Percentiles rank a stretch among this genome's conserved stretches.
Evolutionary conservation across 805 yeast genomes (phyloP).

Genomic region (Vanderwaltozyma yarrowii): DNA sequence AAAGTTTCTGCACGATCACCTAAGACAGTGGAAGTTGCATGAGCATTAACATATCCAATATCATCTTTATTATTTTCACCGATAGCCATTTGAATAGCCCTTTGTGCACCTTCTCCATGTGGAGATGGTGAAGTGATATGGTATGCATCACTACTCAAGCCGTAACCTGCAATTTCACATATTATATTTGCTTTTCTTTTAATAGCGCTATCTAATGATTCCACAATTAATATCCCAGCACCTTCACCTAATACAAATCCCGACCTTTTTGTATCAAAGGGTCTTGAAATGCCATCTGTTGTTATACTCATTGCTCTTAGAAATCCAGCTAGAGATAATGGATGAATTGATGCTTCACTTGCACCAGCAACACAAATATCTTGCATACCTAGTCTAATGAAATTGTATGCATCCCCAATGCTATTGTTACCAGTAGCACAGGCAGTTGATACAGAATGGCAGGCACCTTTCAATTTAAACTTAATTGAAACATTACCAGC

Average conservation of each 20-base stretch:
- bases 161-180: slow-evolving; percentile 82
- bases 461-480: slow-evolving; percentile 71
- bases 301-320: slow-evolving; percentile 78
- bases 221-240: slow-evolving; percentile 69
- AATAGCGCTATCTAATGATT: slow-evolving; percentile 65
- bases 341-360: slow-evolving; percentile 78
- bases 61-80: slow-evolving; percentile 35
- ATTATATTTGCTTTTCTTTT: slow-evolving; percentile 56
- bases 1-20: slow-evolving; percentile 84
- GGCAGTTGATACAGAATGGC: slow-evolving; percentile 84
- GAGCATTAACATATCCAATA: slow-evolving; percentile 83
- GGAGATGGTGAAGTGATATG: slow-evolving; percentile 89
- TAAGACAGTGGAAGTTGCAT: slow-evolving; percentile 84
- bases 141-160: slow-evolving; percentile 81
- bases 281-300: slow-evolving; percentile 60
- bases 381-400: slow-evolving; percentile 70
- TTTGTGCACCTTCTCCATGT: slow-evolving; percentile 72
- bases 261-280: slow-evolving; percentile 66
- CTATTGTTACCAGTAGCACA: slow-evolving; percentile 96
- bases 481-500: slow-evolving; percentile 82
- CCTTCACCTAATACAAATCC: slow-evolving; percentile 97
- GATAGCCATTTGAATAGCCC: slow-evolving; percentile 76
- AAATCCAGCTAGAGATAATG: slow-evolving; percentile 81
- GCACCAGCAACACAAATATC: slow-evolving; percentile 93
- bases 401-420: slow-evolving; percentile 83